Base-by-base conservation (phyloP, 2,329 filamentous ascomycete genomes). In the Iodosphaeria phyllophila region DNA sequence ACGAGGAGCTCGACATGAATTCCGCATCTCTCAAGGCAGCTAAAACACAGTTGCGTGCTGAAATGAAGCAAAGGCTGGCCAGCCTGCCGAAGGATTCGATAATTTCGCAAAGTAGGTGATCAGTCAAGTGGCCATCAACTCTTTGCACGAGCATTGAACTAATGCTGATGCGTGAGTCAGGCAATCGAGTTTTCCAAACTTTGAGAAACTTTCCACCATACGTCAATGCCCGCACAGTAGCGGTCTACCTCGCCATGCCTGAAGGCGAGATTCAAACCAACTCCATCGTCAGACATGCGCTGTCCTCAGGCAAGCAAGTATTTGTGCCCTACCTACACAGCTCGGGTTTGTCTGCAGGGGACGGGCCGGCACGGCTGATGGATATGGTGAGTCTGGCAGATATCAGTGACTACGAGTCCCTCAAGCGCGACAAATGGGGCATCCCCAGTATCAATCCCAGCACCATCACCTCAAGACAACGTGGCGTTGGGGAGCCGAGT, bases 171-270 rank as follows among this genome's bases (percentile, higher is more conserved):
- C n/a, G n/a, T n/a, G n/a, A 22, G 11, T 17, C 45, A 89, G 80
- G 79, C 38, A 51, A 56, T 25, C 55, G 54, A 35, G 70, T 79
- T 13, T 74, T 73, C 35, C 60, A 68, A 27, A 55, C 62, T 5
- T 52, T 93, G 18, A 55, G 74, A 22, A 56, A 60, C 8, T 66
- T 84, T 38, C 60, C 66, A 25, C 75, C 82, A 27, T 98, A 92
- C 46, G 55, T 68, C 33, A 58, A 73, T 27, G 84, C 89, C 20
- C 63, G 58, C 31, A 64, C 69, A 26, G 67, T 98, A 40, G 83
- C 79, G 37, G 62, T 98, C 28, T 98, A 92, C 46, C 60, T 98
- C 10, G 89, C 86, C 8, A 98, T 98, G 89, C 83, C 84, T 1
- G 55, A 59, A 7, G 76, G 74, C 13, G 89, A 98, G 52, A 65